Base-by-base conservation (phyloP, 1,284 basidiomycete genomes). In the Phaffia rhodozyma region DNA sequence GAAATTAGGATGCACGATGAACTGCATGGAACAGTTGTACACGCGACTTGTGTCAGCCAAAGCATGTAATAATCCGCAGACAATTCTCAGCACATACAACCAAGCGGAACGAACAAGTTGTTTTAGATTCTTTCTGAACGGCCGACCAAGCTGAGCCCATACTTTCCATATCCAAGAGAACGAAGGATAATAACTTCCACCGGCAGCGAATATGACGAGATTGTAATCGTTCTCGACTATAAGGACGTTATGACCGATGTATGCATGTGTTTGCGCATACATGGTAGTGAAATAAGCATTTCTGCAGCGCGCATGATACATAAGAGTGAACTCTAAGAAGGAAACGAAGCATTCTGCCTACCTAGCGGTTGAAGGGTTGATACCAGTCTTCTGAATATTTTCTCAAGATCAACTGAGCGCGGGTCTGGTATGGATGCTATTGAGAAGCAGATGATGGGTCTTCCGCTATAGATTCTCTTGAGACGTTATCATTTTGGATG, bases 1-100 rank as follows among this genome's bases (percentile, higher is more conserved):
- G 75, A 89, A 88, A 2, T 86, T 86, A 1, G 89, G 86, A 71
- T 91, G 89, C 1, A 91, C 85, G 67, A 91, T 86, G 74, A 85
- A 88, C 84, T 88, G 69, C 23, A 48, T 32, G n/a, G 25, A 23
- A 2, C 18, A 9, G 9, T 1, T 1, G 27, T 51, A 7, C 21
- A 34, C 11, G 34, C 9, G 25, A 20, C 20, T 3, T 25, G 30
- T 3, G 38, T 23, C 23, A n/a, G 20, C 21, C 21, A 5, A 21
- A n/a, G 5, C 48, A 29, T 21, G 54, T n/a, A 21, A n/a, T n/a
- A 29, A 5, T 7, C 1, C 53, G 32, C 29, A 49, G n/a, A 20
- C 25, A 18, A 21, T 32, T 21, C 18, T 20, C 18, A 25, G 53
- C 16, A 43, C 3, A n/a, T 1, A 55, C 29, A 21, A 16, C 7